A percentile compares a stretch with the other conserved stretches of the same genome.
These are phyloP conservation scores for Hyaloscypha variabilis DNA, from an alignment of 495 filamentous ascomycete species.

Conservation along the genomic window DNA sequence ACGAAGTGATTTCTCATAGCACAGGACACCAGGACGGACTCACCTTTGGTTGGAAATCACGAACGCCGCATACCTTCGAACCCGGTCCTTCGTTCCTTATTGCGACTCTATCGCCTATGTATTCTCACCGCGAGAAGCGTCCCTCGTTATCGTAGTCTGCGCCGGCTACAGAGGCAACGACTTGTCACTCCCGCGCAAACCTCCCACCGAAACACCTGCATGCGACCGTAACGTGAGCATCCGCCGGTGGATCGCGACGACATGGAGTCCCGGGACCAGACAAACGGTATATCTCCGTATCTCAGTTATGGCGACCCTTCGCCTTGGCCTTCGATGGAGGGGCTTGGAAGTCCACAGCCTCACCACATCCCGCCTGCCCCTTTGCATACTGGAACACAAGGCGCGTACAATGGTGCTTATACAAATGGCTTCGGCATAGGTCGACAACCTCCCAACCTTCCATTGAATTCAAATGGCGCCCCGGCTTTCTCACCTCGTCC, in stretches of 20 bases:
- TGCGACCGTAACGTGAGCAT: conserved; percentile 23
- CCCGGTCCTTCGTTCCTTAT: not conserved
- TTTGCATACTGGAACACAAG: conserved; percentile 1
- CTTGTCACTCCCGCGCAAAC: not conserved
- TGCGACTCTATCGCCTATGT: conserved; percentile 14
- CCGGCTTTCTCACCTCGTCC: conserved; percentile 3
- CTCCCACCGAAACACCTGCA: conserved; percentile 21
- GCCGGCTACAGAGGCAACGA: conserved; percentile 3
- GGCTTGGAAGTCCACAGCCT: conserved; percentile 18
- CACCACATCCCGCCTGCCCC: not conserved
- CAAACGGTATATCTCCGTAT: conserved; percentile 27
- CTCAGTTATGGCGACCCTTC: not conserved
- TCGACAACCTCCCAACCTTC: conserved; percentile 12
- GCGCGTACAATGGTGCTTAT: conserved; percentile 23
- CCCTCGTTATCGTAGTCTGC: conserved; percentile 14
- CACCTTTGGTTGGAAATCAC: not conserved
- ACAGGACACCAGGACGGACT: not conserved
- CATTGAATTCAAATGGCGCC: conserved; percentile 6
- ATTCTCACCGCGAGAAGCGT: not conserved
- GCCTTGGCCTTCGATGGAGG: not conserved
- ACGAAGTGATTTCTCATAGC: conserved; percentile 7
- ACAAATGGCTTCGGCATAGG: conserved; percentile 7
- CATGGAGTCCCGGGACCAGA: conserved; percentile 31
- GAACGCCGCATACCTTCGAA: not conserved
- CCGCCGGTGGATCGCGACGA: conserved; percentile 7